Evolutionary conservation across 1,284 basidiomycete species (phyloP).

Genomic region (Moniliophthora roreri): DNA sequence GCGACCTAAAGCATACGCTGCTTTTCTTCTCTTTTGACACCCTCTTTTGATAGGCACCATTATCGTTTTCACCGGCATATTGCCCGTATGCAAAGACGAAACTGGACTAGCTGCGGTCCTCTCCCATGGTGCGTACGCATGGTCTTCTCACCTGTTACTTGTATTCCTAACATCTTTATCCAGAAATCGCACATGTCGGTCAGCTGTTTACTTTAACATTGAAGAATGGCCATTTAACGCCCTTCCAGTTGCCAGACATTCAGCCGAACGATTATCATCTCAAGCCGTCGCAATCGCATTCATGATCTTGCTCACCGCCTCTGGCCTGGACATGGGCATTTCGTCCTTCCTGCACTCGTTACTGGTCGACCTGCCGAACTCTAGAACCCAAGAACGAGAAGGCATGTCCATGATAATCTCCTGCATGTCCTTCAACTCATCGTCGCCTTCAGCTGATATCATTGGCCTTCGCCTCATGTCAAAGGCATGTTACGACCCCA

Average conservation of each 20-base stretch:
- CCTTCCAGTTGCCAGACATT: slow-evolving; percentile 71
- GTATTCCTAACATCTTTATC: not conserved
- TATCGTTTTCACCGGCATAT: slow-evolving; percentile 82
- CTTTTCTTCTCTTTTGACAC: not conserved
- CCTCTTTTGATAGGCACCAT: not conserved
- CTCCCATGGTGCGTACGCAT: slow-evolving; percentile 77
- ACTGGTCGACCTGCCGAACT: slow-evolving; percentile 80
- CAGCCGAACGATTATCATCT: slow-evolving; percentile 67
- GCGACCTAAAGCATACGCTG: slow-evolving; percentile 16
- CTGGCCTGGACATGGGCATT: slow-evolving; percentile 60
- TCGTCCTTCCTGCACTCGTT: slow-evolving; percentile 48
- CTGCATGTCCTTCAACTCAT: not conserved
- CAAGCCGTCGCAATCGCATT: slow-evolving; percentile 55
- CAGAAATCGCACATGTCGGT: slow-evolving; percentile 89
- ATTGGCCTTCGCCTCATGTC: slow-evolving; percentile 76
- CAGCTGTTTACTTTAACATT: slow-evolving; percentile 20
- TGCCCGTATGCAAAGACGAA: slow-evolving; percentile 79
- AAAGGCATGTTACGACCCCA: slow-evolving; percentile 81
- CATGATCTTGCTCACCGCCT: slow-evolving; percentile 45
- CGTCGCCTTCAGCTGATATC: slow-evolving; percentile 56
- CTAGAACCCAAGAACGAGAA: slow-evolving; percentile 80
- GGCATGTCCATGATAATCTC: slow-evolving; percentile 38
- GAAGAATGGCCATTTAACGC: slow-evolving; percentile 32
- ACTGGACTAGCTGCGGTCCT: slow-evolving; percentile 86
- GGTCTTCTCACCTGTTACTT: not conserved